Evolutionary conservation across 257 asterid species (phyloP), one percentile per base, ranked within the genome.

Genomic region (Scutellaria galericulata): DNA sequence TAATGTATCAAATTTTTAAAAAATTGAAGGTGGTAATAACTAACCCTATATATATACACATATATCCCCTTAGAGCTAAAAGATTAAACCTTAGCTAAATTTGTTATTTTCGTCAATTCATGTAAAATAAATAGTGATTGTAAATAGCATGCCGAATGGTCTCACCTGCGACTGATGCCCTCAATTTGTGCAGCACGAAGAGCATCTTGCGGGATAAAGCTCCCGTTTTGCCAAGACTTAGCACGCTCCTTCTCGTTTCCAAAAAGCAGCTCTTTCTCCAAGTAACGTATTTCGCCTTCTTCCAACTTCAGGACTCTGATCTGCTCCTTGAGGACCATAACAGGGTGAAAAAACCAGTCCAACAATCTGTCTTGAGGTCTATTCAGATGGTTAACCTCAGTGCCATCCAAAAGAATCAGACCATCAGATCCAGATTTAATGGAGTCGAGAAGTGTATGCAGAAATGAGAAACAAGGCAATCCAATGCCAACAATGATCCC

Each of bases 261-360:
- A 4, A 89, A 83, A 40, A 94, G 93, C 42, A 86, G 61, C 8
- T 82, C 77, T 79, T 88, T 94, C 83, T 91, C 96, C 50, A 94
- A 69, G 82, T 84, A 89, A 56, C 82, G 75, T 41, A 77, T 74
- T 72, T 94, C 99, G 14, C 90, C 84, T 66, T 94, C 92, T 80
- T 88, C 95, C 78, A 94, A 73, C 5, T 44, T 80, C 41, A 91
- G 78, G 77, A 60, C 96, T 74, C 87, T 78, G 55, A 94, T 79
- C 83, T 91, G 97, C 78, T 91, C 99, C 65, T 94, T 94, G 45
- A 94, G 91, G 61, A 91, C 91, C 85, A 94, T 68, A 40, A 89
- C 55, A 0, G 99, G 99, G 47, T 94, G 90, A 64, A 91, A 94
- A 75, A 94, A 92, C 98, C 98, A 91, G 76, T 94, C 99, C 78